These are phyloP conservation scores for Populus deltoides DNA, from an alignment of 345 rosid genomes.

Conservation along the genomic window DNA sequence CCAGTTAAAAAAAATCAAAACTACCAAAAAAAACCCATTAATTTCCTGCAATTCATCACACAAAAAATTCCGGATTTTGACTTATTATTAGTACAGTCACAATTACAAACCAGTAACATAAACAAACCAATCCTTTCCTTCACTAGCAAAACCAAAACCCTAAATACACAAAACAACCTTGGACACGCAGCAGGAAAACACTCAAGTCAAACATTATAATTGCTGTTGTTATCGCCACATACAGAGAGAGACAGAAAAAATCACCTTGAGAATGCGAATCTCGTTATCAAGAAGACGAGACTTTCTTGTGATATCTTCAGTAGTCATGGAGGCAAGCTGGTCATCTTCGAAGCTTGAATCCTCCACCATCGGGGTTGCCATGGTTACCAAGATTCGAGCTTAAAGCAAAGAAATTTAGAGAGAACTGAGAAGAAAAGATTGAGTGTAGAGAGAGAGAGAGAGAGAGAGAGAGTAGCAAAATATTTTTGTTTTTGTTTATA, in stretches of 20 bases:
- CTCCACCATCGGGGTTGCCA: slow-evolving; percentile 92
- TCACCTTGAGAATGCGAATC: slow-evolving; percentile 81
- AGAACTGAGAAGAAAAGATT: not conserved
- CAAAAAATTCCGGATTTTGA: not conserved
- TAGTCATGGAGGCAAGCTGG: slow-evolving; percentile 77
- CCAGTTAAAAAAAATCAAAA: not conserved
- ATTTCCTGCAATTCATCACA: not conserved
- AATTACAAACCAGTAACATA: not conserved
- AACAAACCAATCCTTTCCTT: not conserved
- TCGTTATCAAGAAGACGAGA: slow-evolving; percentile 92
- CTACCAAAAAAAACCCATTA: not conserved
- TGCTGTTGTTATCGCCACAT: not conserved
- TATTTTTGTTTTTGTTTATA: not conserved
- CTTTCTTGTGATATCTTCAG: slow-evolving; percentile 78
- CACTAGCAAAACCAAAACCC: not conserved
- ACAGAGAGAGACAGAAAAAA: not conserved
- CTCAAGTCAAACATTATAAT: not conserved
- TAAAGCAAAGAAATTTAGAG: not conserved
- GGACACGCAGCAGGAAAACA: not conserved
- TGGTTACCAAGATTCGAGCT: slow-evolving; percentile 3
- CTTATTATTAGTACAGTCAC: not conserved
- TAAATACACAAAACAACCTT: not conserved
- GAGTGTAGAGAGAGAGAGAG: not conserved
- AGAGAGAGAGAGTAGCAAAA: not conserved
- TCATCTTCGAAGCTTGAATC: slow-evolving; percentile 86